phyloP scores from a whole-genome alignment of 768 basidiomycete species.

The Leccinum barrowsii region DNA sequence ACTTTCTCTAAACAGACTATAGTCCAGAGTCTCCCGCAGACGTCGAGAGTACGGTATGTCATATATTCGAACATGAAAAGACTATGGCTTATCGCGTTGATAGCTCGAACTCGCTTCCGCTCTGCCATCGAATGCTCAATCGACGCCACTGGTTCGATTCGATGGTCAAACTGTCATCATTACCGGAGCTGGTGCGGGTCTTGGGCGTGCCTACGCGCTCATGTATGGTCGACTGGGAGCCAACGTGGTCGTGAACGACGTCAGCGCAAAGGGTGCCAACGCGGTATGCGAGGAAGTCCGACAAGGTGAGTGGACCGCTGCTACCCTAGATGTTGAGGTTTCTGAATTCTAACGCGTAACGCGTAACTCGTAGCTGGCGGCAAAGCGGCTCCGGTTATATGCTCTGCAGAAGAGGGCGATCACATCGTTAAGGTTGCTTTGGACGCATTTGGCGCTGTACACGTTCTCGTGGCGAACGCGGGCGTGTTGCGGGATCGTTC shows the following conservation, averaged over 20 bases:
- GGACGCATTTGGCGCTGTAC: constrained; percentile 83
- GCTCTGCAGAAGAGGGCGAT: constrained; percentile 90
- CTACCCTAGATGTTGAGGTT: background rate
- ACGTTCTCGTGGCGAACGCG: constrained; percentile 89
- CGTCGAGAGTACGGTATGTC: constrained; percentile 50
- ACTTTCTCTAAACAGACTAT: constrained; percentile 11
- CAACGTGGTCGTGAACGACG: constrained; percentile 95
- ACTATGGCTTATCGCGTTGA: constrained; percentile 9
- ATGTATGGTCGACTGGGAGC: constrained; percentile 94
- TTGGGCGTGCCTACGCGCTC: constrained; percentile 87
- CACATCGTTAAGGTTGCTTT: constrained; percentile 82
- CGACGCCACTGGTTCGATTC: constrained; percentile 69
- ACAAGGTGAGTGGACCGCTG: constrained; percentile 47
- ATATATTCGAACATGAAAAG: background rate
- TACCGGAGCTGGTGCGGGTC: constrained; percentile 92
- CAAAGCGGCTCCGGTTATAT: constrained; percentile 77
- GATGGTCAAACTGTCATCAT: constrained; percentile 90
- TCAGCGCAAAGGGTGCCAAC: constrained; percentile 80
- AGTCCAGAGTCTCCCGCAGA: constrained; percentile 70
- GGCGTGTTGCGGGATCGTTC: constrained; percentile 94
- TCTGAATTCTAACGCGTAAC: background rate
- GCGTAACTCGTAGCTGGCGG: constrained; percentile 62
- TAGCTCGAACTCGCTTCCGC: constrained; percentile 63
- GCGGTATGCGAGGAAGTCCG: constrained; percentile 85
- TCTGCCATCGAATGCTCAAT: constrained; percentile 65